Base-by-base conservation (phyloP, 768 basidiomycete species). In the Asterophora parasitica region DNA sequence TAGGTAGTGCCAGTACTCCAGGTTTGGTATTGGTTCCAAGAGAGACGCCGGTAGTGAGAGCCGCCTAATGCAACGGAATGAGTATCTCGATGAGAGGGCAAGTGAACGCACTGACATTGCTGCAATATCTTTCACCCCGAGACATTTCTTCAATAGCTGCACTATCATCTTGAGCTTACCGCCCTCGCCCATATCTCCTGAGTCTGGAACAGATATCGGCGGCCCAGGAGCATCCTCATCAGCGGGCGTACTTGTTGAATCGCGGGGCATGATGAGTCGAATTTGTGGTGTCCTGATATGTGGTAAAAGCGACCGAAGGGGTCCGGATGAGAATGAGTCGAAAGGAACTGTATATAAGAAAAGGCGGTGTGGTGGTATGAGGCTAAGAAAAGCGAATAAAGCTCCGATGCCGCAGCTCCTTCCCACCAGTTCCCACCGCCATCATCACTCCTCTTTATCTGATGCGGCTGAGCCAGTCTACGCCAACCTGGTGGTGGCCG, bases 1-100 rank as follows among this genome's bases (percentile, higher is more conserved):
- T 39, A 92, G 74, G 57, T 92, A 94, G 55, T 91, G 85, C 90
- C 90, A 96, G 70, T 93, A 97, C 68, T 97, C 94, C 42, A 97
- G 77, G 68, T 97, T 97, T 4, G 94, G 94, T 56, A 94, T 77
- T 3, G 94, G 94, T 63, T 96, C 94, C 35, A 97, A 77, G 40
- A 97, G 67, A 37, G 92, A 94, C 11, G 94, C 93, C 2, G 94
- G 94, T 33, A 97, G 71, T 0, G 93, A 96, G 23, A 97, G 71
- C 40, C 93, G 89, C 81, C 93, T 96, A 6, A 23, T 23, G 48
- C 23, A 38, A 46, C 19, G 49, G 39, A 45, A 27, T 49, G 33
- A 54, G 27, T 17, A 37, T 23, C 20, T 1, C 20, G 42, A 16
- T 20, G 31, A 44, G 36, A 45, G 42, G 48, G 20, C 35, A 34